Base-by-base conservation (phyloP, 2,329 filamentous ascomycete genomes). In the Penicillium frequentans region DNA sequence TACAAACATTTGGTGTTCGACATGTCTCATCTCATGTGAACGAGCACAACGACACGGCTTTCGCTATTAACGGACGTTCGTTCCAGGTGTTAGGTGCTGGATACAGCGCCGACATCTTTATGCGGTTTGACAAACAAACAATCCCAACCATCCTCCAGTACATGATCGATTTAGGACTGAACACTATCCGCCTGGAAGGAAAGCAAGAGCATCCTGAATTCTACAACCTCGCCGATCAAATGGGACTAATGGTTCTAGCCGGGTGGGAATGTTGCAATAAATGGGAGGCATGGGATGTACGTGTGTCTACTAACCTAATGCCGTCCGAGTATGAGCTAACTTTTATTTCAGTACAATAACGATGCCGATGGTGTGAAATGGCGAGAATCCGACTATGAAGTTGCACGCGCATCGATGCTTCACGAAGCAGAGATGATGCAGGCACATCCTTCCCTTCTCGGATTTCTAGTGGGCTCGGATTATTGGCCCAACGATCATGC, bases 201-300 rank as follows among this genome's bases (percentile, higher is more conserved):
- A 87, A 87, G 59, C 82, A 85, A 66, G 86, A 88, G 63, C 85
- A 88, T 8, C 82, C 84, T 0, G 79, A 83, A 59, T 71, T 88
- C 1, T 88, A 87, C 64, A 75, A 82, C 0, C 73, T 86, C 2
- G 82, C 85, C 1, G 84, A 87, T 63, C 74, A 77, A 3, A 73
- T 86, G 64, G 86, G 86, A 0, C 64, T 88, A 35, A 86, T 88
- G 84, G 70, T 88, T 0, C 73, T 88, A 37, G 75, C 84, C 0
- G 86, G 86, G 0, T 88, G 85, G 84, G 85, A 87, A 58, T 88
- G 86, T 68, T 88, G 86, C 67, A 83, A 87, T 62, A 88, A 88
- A 66, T 88, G 86, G 86, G 86, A 88, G 64, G 82, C 80, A 0
- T 88, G 84, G 84, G 68, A 65, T 16, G 71, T 73, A 55, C 57